A percentile compares a stretch with the other conserved stretches of the same genome.
These are phyloP conservation scores for Condylostoma magnum DNA, from an alignment of 169 alveolate genomes.

Conservation along the genomic window DNA sequence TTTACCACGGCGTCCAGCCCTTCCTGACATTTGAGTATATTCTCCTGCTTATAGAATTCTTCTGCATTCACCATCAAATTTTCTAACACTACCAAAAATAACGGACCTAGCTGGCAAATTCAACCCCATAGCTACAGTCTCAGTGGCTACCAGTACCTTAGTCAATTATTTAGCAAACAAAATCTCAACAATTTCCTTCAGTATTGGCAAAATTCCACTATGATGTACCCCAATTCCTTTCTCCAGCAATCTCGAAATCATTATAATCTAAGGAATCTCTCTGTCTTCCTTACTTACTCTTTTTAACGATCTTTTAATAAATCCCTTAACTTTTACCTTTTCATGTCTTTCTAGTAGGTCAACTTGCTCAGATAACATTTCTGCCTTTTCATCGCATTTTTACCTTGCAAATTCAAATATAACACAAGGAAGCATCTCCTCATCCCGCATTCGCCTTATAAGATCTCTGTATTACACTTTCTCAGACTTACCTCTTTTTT, in stretches of 20 bases:
- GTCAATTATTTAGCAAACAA: constrained; percentile 95
- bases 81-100: constrained; percentile 91
- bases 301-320: constrained; percentile 81
- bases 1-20: constrained; percentile 99
- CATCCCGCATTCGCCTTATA: constrained; percentile 62
- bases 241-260: constrained; percentile 75
- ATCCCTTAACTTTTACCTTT: constrained; percentile 80
- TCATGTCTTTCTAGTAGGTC: constrained; percentile 74
- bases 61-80: constrained; percentile 89
- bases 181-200: constrained; percentile 97
- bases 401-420: constrained; percentile 93
- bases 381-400: constrained; percentile 89
- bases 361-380: constrained; percentile 77
- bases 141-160: constrained; percentile 97
- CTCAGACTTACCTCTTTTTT: constrained; percentile 51
- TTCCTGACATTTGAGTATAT: constrained; percentile 98
- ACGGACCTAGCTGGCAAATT: constrained; percentile 99
- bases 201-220: constrained; percentile 96
- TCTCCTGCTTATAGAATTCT: constrained; percentile 94
- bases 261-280: constrained; percentile 86
- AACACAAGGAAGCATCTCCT: constrained; percentile 94
- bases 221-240: constrained; percentile 99
- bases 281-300: constrained; percentile 82
- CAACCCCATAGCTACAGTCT: constrained; percentile 99
- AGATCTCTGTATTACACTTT: constrained; percentile 78